Evolutionary conservation across 2,329 filamentous ascomycete species (phyloP).

Genomic region (Hymenoscyphus salicellus): DNA sequence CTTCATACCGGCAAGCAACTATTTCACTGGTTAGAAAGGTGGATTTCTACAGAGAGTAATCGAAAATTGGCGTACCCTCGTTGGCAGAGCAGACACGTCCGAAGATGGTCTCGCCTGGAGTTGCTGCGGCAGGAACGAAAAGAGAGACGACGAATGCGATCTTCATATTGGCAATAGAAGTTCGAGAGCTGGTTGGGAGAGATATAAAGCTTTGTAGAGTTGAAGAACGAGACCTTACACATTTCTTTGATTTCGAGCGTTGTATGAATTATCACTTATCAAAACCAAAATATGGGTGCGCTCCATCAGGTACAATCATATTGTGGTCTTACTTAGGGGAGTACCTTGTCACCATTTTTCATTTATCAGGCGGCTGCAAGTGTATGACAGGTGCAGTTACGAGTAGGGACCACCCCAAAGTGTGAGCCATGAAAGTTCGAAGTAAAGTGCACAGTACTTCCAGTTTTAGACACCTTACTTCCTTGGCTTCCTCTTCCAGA

Average conservation of each 20-base stretch:
- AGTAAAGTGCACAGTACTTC: too few species aligned
- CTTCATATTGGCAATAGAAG: not conserved
- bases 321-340: too few species aligned
- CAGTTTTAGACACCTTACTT: too few species aligned
- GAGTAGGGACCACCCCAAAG: too few species aligned
- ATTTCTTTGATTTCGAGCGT: not conserved
- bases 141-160: not conserved
- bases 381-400: too few species aligned
- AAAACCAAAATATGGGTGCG: too few species aligned
- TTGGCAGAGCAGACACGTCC: not conserved
- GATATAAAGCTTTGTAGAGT: not conserved
- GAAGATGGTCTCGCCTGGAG: not conserved
- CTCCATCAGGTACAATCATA: too few species aligned
- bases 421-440: too few species aligned
- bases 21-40: not conserved
- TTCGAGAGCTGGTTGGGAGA: not conserved
- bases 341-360: too few species aligned
- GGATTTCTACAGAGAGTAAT: not conserved
- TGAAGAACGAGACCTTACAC: not conserved
- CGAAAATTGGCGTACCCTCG: not conserved
- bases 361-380: too few species aligned
- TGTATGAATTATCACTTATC: too few species aligned
- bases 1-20: not conserved
- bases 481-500: too few species aligned
- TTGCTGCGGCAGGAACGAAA: not conserved